Evolutionary conservation across 176 grass and related monocot genomes (phyloP).

Genomic region (Urochloa ruziziensis): DNA sequence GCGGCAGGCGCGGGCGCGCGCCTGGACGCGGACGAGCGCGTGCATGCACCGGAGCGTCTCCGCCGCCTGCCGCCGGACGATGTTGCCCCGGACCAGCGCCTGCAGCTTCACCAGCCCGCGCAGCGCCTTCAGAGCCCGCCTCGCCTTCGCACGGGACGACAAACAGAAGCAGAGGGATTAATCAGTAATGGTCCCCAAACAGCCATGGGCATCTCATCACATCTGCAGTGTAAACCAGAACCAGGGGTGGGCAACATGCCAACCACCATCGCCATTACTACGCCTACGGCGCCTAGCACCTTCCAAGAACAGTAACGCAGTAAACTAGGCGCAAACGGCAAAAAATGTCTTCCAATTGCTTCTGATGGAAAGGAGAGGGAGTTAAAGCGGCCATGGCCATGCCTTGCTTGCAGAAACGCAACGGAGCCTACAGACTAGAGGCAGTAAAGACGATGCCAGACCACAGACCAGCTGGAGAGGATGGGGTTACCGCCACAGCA

Average conservation of each 20-base stretch:
- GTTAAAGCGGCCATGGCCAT: conserved; percentile 35
- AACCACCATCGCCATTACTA: conserved; percentile 38
- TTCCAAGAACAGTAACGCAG: conserved; percentile 40
- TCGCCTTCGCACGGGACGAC: conserved; percentile 54
- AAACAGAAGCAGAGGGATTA: conserved; percentile 9
- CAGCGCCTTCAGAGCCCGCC: conserved; percentile 85
- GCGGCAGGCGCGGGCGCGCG: conserved; percentile 62
- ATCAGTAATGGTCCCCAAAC: conserved; percentile 20
- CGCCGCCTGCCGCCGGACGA: conserved; percentile 88
- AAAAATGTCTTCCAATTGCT: conserved; percentile 5
- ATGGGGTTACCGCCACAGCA: not conserved
- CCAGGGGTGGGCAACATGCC: not conserved
- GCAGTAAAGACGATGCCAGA: conserved; percentile 37
- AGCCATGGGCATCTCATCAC: conserved; percentile 11
- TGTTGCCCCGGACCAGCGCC: conserved; percentile 92
- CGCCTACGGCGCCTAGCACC: conserved; percentile 20
- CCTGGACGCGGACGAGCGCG: conserved; percentile 78
- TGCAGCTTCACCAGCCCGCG: conserved; percentile 92
- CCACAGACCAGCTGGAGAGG: not conserved
- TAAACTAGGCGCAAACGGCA: conserved; percentile 18
- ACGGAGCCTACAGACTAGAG: conserved; percentile 14
- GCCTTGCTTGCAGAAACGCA: conserved; percentile 46
- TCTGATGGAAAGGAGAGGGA: not conserved
- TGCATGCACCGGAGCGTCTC: conserved; percentile 98
- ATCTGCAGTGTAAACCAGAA: not conserved